A percentile compares a stretch with the other conserved stretches of the same genome.
phyloP scores from a whole-genome alignment of 768 basidiomycete species.

The Melanogaster broomeanus region DNA sequence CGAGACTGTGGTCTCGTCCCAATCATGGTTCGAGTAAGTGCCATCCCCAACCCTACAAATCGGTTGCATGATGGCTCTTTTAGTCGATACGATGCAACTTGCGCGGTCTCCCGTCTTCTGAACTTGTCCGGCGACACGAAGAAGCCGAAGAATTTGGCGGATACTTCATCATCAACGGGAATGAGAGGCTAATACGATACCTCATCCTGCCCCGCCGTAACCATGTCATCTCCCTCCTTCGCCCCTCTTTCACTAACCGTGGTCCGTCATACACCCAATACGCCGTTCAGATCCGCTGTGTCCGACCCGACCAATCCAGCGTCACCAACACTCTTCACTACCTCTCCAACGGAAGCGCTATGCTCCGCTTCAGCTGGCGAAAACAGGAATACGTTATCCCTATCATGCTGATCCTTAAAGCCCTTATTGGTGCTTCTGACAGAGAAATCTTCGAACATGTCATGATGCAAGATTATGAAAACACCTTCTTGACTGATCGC shows the following conservation, averaged over 20 bases:
- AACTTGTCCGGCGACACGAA: conserved; percentile 88
- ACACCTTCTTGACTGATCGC: conserved; percentile 97
- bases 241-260: conserved; percentile 88
- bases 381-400: conserved; percentile 99
- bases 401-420: conserved; percentile 95
- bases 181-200: conserved; percentile 97
- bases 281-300: conserved; percentile 94
- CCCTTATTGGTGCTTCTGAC: conserved; percentile 87
- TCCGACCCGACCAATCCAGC: conserved; percentile 89
- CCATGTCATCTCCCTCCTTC: conserved; percentile 90
- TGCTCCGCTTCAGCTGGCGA: conserved; percentile 93
- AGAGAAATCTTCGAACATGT: conserved; percentile 96
- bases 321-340: conserved; percentile 98
- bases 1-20: conserved; percentile 92
- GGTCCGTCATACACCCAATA: conserved; percentile 94
- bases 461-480: conserved; percentile 95
- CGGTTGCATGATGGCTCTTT: not conserved
- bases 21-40: conserved; percentile 92
- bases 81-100: conserved; percentile 93
- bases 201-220: conserved; percentile 95
- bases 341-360: conserved; percentile 94
- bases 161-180: conserved; percentile 98
- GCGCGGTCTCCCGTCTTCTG: conserved; percentile 79
- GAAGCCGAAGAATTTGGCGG: conserved; percentile 99
- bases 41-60: not conserved